Evolutionary conservation across 306 rosid species (phyloP), one percentile per base, ranked within the genome.

Genomic region (Quercus ilex): DNA sequence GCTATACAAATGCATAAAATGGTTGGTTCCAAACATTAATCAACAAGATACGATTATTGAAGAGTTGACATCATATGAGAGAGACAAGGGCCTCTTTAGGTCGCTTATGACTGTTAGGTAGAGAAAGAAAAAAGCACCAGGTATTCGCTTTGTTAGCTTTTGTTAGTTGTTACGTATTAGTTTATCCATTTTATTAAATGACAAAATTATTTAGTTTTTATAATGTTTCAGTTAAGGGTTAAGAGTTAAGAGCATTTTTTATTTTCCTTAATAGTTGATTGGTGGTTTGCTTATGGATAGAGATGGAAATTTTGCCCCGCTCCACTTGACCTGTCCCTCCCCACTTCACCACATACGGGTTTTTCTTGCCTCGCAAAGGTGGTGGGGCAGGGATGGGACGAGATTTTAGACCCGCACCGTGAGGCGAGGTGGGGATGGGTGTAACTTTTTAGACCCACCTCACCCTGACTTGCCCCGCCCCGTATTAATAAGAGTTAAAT

Each of bases 381-480:
- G 38, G 2, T 33, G 7, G 7, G 38, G 38, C 0, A 5, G 0
- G 7, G 38, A 33, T 33, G 7, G 2, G 38, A 0, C 1, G 6
- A 5, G 1, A 31, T 31, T 31, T 31, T 31, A 31, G 35, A 31
- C 1, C 33, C 5, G 5, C 1, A 4, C 35, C 1, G 0, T 0
- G 5, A 4, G 5, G 5, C 3, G 5, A 5, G 5, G 5, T 31
- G 0, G 5, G 6, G 8, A 35, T 35, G 41, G 2, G 8, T 35
- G 6, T 35, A 35, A 35, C 41, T 6, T 35, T 35, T 35, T 35
- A 35, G 0, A 35, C 41, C 8, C 9, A 35, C 41, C 8, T 0
- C 0, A 7, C 41, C 41, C 0, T 0, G 9, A 5, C 41, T 0
- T 35, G 1, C 9, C 8, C 0, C 2, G 2, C 2, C 0, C 0